Percentiles rank a stretch among this genome's conserved stretches.
Evolutionary conservation across 495 filamentous ascomycete species (phyloP).

Genomic region (Parmelia sp.): DNA sequence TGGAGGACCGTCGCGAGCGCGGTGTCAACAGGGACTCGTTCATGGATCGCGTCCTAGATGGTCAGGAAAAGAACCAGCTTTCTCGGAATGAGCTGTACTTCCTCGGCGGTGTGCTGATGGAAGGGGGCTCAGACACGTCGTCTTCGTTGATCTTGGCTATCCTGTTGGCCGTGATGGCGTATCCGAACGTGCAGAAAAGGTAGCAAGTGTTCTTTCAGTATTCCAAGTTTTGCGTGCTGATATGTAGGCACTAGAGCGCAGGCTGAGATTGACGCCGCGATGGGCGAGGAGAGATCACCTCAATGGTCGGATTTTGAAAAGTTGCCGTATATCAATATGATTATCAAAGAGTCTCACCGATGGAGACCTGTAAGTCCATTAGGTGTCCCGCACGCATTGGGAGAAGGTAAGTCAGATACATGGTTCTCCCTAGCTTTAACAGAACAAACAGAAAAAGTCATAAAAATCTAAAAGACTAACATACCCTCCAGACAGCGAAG

Average conservation of each 20-base stretch:
- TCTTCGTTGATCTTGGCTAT: slow-evolving; percentile 33
- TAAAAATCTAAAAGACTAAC: too few relatives aligned
- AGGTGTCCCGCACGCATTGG: too few relatives aligned
- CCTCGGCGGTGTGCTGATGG: slow-evolving; percentile 23
- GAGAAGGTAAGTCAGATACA: too few relatives aligned
- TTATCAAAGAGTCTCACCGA: slow-evolving; percentile 39
- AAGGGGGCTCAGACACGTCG: slow-evolving; percentile 46
- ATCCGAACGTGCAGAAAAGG: slow-evolving; percentile 36
- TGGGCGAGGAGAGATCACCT: slow-evolving; percentile 36
- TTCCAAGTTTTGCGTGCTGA: too few relatives aligned
- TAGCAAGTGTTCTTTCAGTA: too few relatives aligned
- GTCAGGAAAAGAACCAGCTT: slow-evolving; percentile 4
- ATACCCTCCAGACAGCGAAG: too few relatives aligned
- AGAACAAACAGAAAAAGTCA: too few relatives aligned
- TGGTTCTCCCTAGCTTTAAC: too few relatives aligned
- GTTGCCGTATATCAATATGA: slow-evolving; percentile 41
- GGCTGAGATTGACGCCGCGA: slow-evolving; percentile 24
- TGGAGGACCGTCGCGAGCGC: background rate
- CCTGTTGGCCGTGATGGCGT: slow-evolving; percentile 40
- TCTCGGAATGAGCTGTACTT: background rate
- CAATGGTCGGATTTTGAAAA: slow-evolving; percentile 30
- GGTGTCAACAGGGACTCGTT: slow-evolving; percentile 29
- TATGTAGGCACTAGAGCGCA: too few relatives aligned
- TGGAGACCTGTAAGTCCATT: slow-evolving; percentile 41
- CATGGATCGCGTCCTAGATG: slow-evolving; percentile 42